Percentiles rank a stretch among this genome's conserved stretches.
Evolutionary conservation across 495 filamentous ascomycete genomes (phyloP).

Genomic region (Trichoderma erinaceum): DNA sequence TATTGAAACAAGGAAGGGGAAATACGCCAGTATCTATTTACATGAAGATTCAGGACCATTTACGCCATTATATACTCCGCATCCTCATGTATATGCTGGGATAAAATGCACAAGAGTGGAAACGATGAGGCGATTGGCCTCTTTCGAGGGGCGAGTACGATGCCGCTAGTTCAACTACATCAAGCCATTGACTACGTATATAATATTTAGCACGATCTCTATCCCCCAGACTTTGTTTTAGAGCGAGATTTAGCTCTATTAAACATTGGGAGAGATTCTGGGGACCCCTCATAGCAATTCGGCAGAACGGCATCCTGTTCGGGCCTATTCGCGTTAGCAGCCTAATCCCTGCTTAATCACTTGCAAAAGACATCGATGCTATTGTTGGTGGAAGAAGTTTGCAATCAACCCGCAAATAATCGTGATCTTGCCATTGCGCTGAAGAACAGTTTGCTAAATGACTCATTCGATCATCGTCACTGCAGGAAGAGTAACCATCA

Average conservation of each 20-base stretch:
- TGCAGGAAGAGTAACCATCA: too few relatives aligned
- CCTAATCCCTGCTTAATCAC: not conserved
- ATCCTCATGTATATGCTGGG: not conserved
- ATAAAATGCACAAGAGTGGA: not conserved
- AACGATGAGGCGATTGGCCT: not conserved
- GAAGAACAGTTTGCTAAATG: too few relatives aligned
- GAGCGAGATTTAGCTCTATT: not conserved
- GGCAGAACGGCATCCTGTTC: not conserved
- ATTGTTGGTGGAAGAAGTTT: too few relatives aligned
- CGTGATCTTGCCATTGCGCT: too few relatives aligned
- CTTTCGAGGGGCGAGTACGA: not conserved
- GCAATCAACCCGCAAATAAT: too few relatives aligned
- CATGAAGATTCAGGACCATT: not conserved
- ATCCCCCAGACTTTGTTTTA: not conserved
- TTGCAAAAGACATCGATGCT: too few relatives aligned
- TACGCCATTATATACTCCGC: not conserved
- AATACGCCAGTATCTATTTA: not conserved
- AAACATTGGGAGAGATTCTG: not conserved
- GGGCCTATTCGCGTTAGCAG: not conserved
- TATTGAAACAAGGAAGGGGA: not conserved
- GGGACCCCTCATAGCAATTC: constrained; percentile 3
- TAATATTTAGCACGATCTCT: not conserved
- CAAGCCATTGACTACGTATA: not conserved
- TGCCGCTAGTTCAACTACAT: not conserved
- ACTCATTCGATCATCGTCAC: too few relatives aligned